A percentile compares a stretch with the other conserved stretches of the same genome.
Conservation (phyloP, 1,139 yeast genomes). For the Geotrichum bryndzae region DNA sequence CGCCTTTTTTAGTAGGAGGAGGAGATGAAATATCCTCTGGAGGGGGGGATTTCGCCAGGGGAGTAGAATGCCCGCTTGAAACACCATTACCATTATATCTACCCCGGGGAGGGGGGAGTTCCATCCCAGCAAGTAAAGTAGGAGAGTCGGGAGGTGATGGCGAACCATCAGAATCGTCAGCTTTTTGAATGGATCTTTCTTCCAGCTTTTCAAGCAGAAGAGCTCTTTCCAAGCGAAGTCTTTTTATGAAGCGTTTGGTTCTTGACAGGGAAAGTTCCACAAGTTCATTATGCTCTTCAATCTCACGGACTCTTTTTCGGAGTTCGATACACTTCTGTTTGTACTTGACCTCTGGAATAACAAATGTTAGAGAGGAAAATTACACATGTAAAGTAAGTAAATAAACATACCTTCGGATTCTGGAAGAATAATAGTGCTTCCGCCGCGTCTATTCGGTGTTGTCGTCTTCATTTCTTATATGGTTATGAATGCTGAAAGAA, state of each 20-base stretch:
- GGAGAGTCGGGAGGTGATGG: not conserved
- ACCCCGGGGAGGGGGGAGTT: not conserved
- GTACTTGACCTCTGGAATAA: slow-evolving; percentile 32
- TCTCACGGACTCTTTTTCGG: slow-evolving; percentile 61
- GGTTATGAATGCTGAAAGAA: not conserved
- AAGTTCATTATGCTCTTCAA: slow-evolving; percentile 75
- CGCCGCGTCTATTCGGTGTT: slow-evolving; percentile 10
- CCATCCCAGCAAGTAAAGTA: not conserved
- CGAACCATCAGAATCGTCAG: slow-evolving; percentile 2
- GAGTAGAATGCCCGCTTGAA: not conserved
- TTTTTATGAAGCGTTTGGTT: slow-evolving; percentile 67
- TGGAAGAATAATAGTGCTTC: slow-evolving; percentile 4
- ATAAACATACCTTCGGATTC: slow-evolving; percentile 15
- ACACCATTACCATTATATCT: not conserved
- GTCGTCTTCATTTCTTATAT: slow-evolving; percentile 8
- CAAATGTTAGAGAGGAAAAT: not conserved
- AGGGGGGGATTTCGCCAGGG: not conserved
- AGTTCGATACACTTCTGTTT: slow-evolving; percentile 66
- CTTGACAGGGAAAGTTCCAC: slow-evolving; percentile 73
- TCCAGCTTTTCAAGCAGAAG: slow-evolving; percentile 76
- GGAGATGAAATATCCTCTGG: not conserved
- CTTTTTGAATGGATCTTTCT: slow-evolving; percentile 8
- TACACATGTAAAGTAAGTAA: not conserved
- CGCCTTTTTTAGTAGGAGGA: not conserved
- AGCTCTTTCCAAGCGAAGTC: slow-evolving; percentile 78